phyloP scores from a whole-genome alignment of 768 basidiomycete genomes.

The Mycena sanguinolenta region DNA sequence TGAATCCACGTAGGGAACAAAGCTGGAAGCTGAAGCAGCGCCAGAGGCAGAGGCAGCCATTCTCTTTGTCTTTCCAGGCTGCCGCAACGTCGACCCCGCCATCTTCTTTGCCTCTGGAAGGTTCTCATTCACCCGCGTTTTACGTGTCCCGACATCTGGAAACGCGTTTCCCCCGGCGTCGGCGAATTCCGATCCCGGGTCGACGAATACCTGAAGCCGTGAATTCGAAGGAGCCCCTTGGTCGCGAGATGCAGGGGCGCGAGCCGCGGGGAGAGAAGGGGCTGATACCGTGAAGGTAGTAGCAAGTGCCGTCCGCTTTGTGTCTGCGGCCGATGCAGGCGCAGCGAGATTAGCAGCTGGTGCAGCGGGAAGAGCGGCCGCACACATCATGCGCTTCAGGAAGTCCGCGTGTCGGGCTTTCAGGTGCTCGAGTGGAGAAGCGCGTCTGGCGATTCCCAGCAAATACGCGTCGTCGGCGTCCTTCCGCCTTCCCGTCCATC shows the following conservation, averaged over 20 bases:
- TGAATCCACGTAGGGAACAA: constrained; percentile 77
- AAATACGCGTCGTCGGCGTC: constrained; percentile 92
- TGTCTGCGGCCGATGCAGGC: constrained; percentile 47
- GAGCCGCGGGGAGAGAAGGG: constrained; percentile 47
- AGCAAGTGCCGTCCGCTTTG: constrained; percentile 59
- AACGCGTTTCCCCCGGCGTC: constrained; percentile 64
- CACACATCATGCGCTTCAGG: constrained; percentile 90
- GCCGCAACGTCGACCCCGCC: constrained; percentile 74
- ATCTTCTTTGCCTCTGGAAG: constrained; percentile 77
- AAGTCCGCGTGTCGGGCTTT: constrained; percentile 86
- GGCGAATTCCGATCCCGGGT: constrained; percentile 66
- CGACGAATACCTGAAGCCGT: constrained; percentile 79
- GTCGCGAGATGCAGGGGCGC: constrained; percentile 43
- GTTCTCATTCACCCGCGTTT: constrained; percentile 85
- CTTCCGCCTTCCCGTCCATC: constrained; percentile 66
- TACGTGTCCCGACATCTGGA: constrained; percentile 83
- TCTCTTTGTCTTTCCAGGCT: constrained; percentile 70
- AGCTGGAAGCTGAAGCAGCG: constrained; percentile 49
- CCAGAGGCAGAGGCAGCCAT: constrained; percentile 61
- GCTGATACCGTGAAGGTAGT: constrained; percentile 56
- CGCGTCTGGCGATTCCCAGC: constrained; percentile 90
- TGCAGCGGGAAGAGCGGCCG: constrained; percentile 54
- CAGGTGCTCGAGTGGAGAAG: constrained; percentile 84
- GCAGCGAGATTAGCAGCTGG: constrained; percentile 50
- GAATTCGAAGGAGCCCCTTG: constrained; percentile 62